A percentile compares a stretch with the other conserved stretches of the same genome.
These are phyloP conservation scores for Gloeostereum incarnatum DNA, from an alignment of 768 basidiomycete species.

Conservation along the genomic window DNA sequence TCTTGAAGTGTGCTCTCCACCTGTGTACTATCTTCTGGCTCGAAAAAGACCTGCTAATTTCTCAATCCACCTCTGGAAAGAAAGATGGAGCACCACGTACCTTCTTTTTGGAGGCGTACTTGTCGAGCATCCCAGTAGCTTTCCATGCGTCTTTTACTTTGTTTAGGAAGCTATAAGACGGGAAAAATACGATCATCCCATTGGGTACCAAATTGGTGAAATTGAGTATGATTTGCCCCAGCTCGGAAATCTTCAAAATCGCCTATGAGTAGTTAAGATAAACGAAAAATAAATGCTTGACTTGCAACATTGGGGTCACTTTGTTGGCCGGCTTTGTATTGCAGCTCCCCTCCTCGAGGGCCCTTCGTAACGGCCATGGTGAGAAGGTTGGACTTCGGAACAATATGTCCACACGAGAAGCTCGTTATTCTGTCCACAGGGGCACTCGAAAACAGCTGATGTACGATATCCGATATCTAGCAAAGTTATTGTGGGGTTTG, in stretches of 20 bases:
- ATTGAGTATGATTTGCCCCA: slow-evolving; percentile 81
- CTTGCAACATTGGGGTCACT: slow-evolving; percentile 55
- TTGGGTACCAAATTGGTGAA: slow-evolving; percentile 69
- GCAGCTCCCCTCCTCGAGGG: slow-evolving; percentile 62
- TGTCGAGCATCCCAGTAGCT: slow-evolving; percentile 47
- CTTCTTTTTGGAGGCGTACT: slow-evolving; percentile 65
- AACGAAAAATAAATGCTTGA: slow-evolving; percentile 6
- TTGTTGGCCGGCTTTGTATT: slow-evolving; percentile 76
- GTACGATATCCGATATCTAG: slow-evolving; percentile 81
- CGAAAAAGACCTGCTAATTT: slow-evolving; percentile 67
- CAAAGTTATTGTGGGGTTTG: not conserved
- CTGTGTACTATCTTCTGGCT: slow-evolving; percentile 62
- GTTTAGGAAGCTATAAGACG: slow-evolving; percentile 81
- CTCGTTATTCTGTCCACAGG: slow-evolving; percentile 53
- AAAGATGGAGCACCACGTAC: slow-evolving; percentile 23
- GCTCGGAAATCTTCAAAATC: slow-evolving; percentile 56
- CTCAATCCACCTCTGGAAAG: slow-evolving; percentile 3
- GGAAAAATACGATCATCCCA: slow-evolving; percentile 91
- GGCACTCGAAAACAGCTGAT: slow-evolving; percentile 70
- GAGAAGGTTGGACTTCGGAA: slow-evolving; percentile 70
- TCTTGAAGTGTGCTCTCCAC: slow-evolving; percentile 72
- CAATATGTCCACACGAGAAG: slow-evolving; percentile 91
- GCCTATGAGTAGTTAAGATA: slow-evolving; percentile 1
- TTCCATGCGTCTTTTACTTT: slow-evolving; percentile 60
- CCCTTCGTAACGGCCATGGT: slow-evolving; percentile 69